Evolutionary conservation across 805 yeast species (phyloP).

Genomic region (Metschnikowia kunwiensis): DNA sequence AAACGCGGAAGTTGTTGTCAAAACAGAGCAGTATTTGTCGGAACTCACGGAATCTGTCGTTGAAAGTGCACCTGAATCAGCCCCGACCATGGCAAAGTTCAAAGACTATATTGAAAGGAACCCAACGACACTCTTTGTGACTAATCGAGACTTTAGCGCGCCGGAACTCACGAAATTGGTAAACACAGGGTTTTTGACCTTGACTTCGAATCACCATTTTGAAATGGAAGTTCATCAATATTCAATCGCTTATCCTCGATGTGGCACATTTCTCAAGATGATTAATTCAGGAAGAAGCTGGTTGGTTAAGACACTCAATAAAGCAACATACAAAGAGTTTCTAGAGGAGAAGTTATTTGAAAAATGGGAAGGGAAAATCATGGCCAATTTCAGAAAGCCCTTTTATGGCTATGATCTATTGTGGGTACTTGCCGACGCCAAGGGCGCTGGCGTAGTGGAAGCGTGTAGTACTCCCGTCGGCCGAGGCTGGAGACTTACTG

Average conservation of each 20-base stretch:
- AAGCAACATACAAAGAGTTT: slow-evolving; percentile 40
- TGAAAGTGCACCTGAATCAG: slow-evolving; percentile 12
- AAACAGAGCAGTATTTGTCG: slow-evolving; percentile 22
- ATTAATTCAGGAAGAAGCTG: slow-evolving; percentile 44
- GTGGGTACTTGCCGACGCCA: slow-evolving; percentile 50
- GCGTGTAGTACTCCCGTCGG: slow-evolving; percentile 54
- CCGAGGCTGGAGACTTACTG: slow-evolving; percentile 56
- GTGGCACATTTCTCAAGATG: slow-evolving; percentile 48
- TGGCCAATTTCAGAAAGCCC: slow-evolving; percentile 43
- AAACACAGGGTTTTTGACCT: slow-evolving; percentile 41
- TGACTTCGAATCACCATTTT: slow-evolving; percentile 43
- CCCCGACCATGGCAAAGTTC: slow-evolving; percentile 23
- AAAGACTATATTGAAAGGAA: slow-evolving; percentile 19
- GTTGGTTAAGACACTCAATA: slow-evolving; percentile 38
- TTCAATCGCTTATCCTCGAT: slow-evolving; percentile 46
- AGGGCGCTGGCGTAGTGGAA: slow-evolving; percentile 52
- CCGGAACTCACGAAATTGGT: slow-evolving; percentile 34
- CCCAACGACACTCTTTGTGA: slow-evolving; percentile 30
- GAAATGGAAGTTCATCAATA: slow-evolving; percentile 40
- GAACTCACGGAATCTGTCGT: slow-evolving; percentile 17
- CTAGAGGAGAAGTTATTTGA: slow-evolving; percentile 40
- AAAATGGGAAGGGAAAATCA: slow-evolving; percentile 45
- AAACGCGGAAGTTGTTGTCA: slow-evolving; percentile 37
- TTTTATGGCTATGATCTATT: slow-evolving; percentile 48
- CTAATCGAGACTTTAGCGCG: slow-evolving; percentile 22